Conservation (phyloP, 345 rosid species). For the Cardiospermum halicacabum region DNA sequence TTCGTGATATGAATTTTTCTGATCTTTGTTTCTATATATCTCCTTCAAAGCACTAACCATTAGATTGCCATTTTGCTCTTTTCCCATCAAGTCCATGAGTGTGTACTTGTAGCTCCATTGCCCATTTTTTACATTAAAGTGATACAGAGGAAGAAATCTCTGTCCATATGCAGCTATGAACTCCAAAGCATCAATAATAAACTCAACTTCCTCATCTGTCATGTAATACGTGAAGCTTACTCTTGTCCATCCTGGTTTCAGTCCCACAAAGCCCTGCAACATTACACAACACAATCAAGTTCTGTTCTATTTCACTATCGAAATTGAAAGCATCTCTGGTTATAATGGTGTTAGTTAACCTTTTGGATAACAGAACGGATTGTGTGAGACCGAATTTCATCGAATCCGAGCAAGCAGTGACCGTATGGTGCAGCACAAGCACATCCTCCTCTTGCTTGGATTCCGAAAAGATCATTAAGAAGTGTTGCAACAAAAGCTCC, state of each 20-base stretch:
- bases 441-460: slow-evolving; percentile 61
- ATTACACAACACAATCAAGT: neutral
- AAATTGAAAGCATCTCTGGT: too few species aligned
- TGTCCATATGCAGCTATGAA: slow-evolving; percentile 45
- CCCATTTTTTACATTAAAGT: slow-evolving; percentile 39
- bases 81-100: slow-evolving; percentile 12
- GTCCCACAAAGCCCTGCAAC: slow-evolving; percentile 38
- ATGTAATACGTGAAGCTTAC: slow-evolving; percentile 68
- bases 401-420: slow-evolving; percentile 36
- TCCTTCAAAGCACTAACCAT: slow-evolving; percentile 2
- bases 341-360: too few species aligned
- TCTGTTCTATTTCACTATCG: too few species aligned
- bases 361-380: slow-evolving; percentile 36
- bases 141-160: slow-evolving; percentile 42
- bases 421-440: slow-evolving; percentile 78
- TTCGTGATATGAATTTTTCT: neutral
- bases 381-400: slow-evolving; percentile 22
- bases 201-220: slow-evolving; percentile 47
- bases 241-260: slow-evolving; percentile 65
- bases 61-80: neutral
- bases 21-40: neutral
- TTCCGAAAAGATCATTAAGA: slow-evolving; percentile 60
- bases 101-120: slow-evolving; percentile 35
- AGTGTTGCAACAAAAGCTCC: slow-evolving; percentile 49
- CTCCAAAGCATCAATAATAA: slow-evolving; percentile 43